A percentile compares a stretch with the other conserved stretches of the same genome.
phyloP scores from a whole-genome alignment of 352 stramenopile species.

The Phytophthora tubulina region DNA sequence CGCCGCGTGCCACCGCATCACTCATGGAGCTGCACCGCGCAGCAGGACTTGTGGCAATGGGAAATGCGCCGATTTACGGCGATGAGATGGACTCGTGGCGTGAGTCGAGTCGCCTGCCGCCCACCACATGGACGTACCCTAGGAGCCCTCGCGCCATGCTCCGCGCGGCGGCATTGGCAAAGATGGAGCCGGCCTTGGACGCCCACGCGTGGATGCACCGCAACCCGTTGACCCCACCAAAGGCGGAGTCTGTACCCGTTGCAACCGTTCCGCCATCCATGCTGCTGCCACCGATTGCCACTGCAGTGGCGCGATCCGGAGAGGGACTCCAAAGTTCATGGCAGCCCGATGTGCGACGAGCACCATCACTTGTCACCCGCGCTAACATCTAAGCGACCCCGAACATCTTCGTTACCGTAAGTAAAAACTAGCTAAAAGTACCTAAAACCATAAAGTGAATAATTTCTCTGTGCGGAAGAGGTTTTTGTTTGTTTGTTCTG shows the following conservation, averaged over 20 bases:
- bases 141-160: conserved; percentile 55
- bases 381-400: conserved; percentile 34
- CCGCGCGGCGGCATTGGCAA: conserved; percentile 41
- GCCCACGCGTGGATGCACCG: conserved; percentile 25
- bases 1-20: conserved; percentile 23
- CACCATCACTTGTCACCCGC: conserved; percentile 30
- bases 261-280: conserved; percentile 14
- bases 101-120: conserved; percentile 26
- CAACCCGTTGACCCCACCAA: conserved; percentile 14
- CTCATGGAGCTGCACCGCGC: conserved; percentile 43
- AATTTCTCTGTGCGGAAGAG: conserved; percentile 23
- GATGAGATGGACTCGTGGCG: conserved; percentile 36
- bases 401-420: conserved; percentile 2
- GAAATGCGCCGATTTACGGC: conserved; percentile 17
- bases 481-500: background rate
- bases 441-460: conserved; percentile 24
- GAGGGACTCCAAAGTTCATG: conserved; percentile 40
- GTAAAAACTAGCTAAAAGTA: conserved; percentile 24
- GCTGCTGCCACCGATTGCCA: conserved; percentile 49
- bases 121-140: conserved; percentile 39
- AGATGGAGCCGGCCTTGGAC: conserved; percentile 39
- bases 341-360: conserved; percentile 41
- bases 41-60: conserved; percentile 33
- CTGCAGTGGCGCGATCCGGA: conserved; percentile 43
- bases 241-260: conserved; percentile 6